phyloP scores from a whole-genome alignment of 257 asterid genomes.

The Nicotiana paniculata region DNA sequence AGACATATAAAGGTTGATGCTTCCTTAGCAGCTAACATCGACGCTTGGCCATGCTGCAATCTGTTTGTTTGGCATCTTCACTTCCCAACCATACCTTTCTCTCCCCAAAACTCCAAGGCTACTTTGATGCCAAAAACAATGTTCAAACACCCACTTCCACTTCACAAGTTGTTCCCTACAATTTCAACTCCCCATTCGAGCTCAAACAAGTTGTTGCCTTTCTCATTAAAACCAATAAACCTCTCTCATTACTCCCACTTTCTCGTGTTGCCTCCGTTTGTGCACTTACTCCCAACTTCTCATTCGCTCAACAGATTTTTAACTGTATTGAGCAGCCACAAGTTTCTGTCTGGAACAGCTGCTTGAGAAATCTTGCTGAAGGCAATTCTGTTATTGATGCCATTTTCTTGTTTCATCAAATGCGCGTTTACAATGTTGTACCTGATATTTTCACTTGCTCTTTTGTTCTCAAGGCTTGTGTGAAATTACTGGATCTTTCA shows the following conservation, averaged over 20 bases:
- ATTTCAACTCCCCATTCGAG: conserved; percentile 37
- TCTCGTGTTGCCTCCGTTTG: conserved; percentile 54
- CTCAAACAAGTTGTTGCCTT: conserved; percentile 45
- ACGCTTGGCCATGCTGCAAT: too few species aligned
- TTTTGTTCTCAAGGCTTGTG: conserved; percentile 55
- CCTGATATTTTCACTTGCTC: conserved; percentile 55
- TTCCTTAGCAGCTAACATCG: too few species aligned
- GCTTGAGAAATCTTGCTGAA: conserved; percentile 48
- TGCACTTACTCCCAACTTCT: conserved; percentile 50
- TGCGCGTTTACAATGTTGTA: conserved; percentile 29
- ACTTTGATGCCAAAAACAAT: background rate
- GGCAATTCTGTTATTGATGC: conserved; percentile 45
- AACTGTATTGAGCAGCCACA: conserved; percentile 18
- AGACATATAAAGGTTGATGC: too few species aligned
- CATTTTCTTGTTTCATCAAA: conserved; percentile 41
- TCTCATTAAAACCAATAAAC: conserved; percentile 34
- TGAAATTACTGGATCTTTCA: conserved; percentile 27
- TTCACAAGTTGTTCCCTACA: background rate
- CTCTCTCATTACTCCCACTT: conserved; percentile 45
- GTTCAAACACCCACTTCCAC: background rate
- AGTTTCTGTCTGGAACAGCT: conserved; percentile 39
- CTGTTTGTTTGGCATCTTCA: too few species aligned
- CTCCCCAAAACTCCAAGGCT: background rate
- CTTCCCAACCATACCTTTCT: background rate
- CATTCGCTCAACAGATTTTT: conserved; percentile 45